Evolutionary conservation across 106 monocot species (phyloP), one percentile per base, ranked within the genome.

Genomic region (Hemerocallis citrina): DNA sequence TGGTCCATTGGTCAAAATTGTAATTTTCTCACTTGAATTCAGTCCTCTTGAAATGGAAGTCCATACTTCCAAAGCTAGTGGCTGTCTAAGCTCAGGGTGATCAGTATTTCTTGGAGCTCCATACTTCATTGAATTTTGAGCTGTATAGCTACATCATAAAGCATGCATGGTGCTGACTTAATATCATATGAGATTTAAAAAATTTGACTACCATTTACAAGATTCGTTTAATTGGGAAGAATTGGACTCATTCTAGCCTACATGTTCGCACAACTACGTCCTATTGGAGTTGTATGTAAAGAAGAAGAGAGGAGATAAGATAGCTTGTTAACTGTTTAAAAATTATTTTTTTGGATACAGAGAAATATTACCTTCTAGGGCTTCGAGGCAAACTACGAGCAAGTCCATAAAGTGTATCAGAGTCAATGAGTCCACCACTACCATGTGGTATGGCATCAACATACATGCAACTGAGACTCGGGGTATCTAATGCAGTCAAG

Each of bases 331-430:
- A 16, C 44, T 16, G 44, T 17, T 44, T 0, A 44, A 44, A 16
- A 44, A n/a, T n/a, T n/a, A n/a, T n/a, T n/a, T n/a, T n/a, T n/a
- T n/a, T n/a, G n/a, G n/a, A n/a, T n/a, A n/a, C n/a, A n/a, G n/a
- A n/a, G n/a, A 7, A n/a, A 54, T 54, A 5, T 5, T 76, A 85
- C 94, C 94, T 89, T 68, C 94, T 77, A 43, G 89, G 94, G 57
- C 89, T 86, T 75, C 85, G 43, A 14, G 94, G 94, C 59, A 94
- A 67, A 16, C 45, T 38, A 22, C 94, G 83, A 67, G 72, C 82
- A 38, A 94, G 72, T 23, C 94, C 89, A 55, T 61, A 94, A 8
- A 94, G 85, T 30, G 94, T 94, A 71, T 94, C 94, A 11, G 94
- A 85, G 48, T 94, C 94, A 3, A 94, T 54, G 60, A 77, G 52